Evolutionary conservation across 2,329 filamentous ascomycete species (phyloP).

Genomic region (Fusarium anguioides): DNA sequence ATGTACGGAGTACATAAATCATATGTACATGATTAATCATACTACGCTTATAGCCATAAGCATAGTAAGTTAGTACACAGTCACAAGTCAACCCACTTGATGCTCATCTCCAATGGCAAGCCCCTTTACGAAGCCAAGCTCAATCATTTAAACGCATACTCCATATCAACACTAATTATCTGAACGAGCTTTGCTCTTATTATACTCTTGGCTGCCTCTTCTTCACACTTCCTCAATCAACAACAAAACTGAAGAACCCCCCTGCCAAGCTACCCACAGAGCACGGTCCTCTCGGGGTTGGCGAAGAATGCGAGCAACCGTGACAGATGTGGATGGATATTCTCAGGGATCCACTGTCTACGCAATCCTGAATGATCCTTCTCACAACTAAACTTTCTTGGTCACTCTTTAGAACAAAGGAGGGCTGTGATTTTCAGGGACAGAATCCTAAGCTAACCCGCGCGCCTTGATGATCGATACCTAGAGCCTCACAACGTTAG

Average conservation of each 20-base stretch:
- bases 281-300: conserved; percentile 41
- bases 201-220: conserved; percentile 35
- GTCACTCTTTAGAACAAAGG: neutral
- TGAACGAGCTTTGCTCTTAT: neutral
- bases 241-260: conserved; percentile 10
- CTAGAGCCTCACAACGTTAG: neutral
- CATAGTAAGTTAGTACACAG: neutral
- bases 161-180: neutral
- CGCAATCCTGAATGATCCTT: conserved; percentile 23
- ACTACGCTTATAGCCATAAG: too few species aligned
- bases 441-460: conserved; percentile 6
- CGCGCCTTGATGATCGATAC: conserved; percentile 5
- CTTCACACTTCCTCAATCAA: neutral
- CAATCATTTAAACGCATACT: conserved; percentile 1
- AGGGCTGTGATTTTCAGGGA: conserved; percentile 23
- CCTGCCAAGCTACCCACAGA: conserved; percentile 25
- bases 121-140: neutral
- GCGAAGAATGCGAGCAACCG: conserved; percentile 35
- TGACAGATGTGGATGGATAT: conserved; percentile 16
- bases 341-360: conserved; percentile 25
- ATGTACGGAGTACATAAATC: too few species aligned
- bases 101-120: neutral
- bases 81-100: neutral
- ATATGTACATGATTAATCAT: too few species aligned
- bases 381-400: conserved; percentile 8